A percentile compares a stretch with the other conserved stretches of the same genome.
phyloP scores from a whole-genome alignment of 148 eudicot species.

The Chenopodium album region DNA sequence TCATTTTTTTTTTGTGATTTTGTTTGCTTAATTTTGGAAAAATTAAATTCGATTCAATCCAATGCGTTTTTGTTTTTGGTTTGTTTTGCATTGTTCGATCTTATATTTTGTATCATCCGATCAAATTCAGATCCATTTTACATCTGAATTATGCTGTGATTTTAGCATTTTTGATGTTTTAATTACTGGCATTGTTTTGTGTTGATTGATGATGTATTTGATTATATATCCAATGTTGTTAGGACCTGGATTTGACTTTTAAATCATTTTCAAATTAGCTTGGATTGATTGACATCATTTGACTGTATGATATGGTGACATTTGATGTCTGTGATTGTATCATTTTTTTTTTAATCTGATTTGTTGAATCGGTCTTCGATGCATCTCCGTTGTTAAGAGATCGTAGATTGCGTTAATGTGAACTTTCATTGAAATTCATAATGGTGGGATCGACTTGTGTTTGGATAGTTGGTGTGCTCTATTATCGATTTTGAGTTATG shows the following conservation, averaged over 20 bases:
- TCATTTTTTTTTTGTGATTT: neutral
- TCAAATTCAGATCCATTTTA: slow-evolving; percentile 9
- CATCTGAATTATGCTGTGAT: neutral
- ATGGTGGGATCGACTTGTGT: neutral
- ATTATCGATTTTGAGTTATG: no score
- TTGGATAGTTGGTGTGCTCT: no score
- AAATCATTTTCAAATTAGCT: neutral
- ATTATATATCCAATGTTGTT: neutral
- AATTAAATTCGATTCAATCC: neutral
- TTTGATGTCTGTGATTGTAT: neutral
- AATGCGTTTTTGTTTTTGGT: neutral
- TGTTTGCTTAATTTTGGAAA: neutral
- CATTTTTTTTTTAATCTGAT: neutral
- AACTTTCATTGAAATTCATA: neutral
- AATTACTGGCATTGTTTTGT: neutral
- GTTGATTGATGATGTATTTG: neutral
- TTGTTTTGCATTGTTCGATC: slow-evolving; percentile 4
- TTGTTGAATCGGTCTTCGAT: neutral
- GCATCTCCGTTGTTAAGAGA: neutral
- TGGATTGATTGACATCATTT: neutral
- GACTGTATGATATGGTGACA: neutral
- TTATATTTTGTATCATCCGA: neutral
- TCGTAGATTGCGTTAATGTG: neutral
- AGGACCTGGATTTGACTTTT: neutral
- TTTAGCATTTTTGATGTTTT: neutral